These are phyloP conservation scores for Skeletonema menzelii DNA, from an alignment of 108 stramenopile species.

Conservation along the genomic window DNA sequence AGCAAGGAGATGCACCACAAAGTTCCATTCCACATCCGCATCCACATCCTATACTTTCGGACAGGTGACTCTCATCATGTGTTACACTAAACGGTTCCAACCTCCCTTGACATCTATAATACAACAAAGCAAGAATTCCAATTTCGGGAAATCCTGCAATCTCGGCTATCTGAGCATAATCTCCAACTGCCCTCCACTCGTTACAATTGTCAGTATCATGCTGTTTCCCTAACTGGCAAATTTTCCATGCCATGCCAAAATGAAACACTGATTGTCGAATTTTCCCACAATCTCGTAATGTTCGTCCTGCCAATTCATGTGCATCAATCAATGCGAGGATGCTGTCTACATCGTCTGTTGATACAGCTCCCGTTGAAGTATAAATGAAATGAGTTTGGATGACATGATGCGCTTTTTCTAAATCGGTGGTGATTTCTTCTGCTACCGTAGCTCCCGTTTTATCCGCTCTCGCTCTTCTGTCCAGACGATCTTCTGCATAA, in stretches of 20 bases:
- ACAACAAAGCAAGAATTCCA: constrained; percentile 44
- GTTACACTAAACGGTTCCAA: background rate
- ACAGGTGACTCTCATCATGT: background rate
- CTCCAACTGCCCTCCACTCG: constrained; percentile 44
- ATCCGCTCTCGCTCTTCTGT: constrained; percentile 45
- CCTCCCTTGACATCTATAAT: constrained; percentile 26
- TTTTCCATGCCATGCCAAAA: constrained; percentile 56
- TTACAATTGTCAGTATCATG: background rate
- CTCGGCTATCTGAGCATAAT: constrained; percentile 69
- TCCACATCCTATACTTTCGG: constrained; percentile 29
- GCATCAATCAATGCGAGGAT: constrained; percentile 16
- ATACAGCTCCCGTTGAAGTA: constrained; percentile 2
- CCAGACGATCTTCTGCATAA: constrained; percentile 65
- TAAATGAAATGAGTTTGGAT: background rate
- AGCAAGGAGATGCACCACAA: constrained; percentile 46
- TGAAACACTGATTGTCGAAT: constrained; percentile 55
- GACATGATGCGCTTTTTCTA: constrained; percentile 1
- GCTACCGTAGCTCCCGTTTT: background rate
- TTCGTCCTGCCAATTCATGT: constrained; percentile 48
- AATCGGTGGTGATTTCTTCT: background rate
- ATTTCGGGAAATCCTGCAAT: constrained; percentile 63
- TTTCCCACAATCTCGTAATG: constrained; percentile 53
- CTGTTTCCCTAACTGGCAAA: constrained; percentile 15
- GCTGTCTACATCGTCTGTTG: background rate
- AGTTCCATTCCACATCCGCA: constrained; percentile 46